These are phyloP conservation scores for Arthrobotrys sinensis DNA, from an alignment of 2,329 filamentous ascomycete genomes.

Conservation along the genomic window DNA sequence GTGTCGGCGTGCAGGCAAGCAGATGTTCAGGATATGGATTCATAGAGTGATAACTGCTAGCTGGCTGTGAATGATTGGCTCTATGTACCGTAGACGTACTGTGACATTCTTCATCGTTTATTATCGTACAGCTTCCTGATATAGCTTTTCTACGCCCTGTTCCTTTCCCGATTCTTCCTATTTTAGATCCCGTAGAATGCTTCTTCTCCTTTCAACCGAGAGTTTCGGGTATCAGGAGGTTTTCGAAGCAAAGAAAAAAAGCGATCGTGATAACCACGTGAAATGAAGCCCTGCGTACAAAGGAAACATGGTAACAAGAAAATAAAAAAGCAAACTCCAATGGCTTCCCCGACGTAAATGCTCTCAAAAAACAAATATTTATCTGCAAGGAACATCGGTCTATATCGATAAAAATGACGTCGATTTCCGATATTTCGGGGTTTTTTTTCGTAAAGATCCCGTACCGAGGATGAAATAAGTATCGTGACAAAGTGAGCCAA, in stretches of 20 bases:
- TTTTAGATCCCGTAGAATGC: neutral
- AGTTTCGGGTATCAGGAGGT: conserved; percentile 16
- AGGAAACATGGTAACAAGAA: conserved; percentile 23
- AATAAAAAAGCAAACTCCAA: conserved; percentile 29
- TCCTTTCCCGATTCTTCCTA: conserved; percentile 1
- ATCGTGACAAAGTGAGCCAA: conserved; percentile 12
- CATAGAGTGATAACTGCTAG: conserved; percentile 18
- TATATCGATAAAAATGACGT: conserved; percentile 47
- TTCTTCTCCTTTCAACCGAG: conserved; percentile 27
- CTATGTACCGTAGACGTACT: conserved; percentile 18
- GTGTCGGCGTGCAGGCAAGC: neutral
- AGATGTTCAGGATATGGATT: neutral
- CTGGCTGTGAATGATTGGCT: conserved; percentile 39
- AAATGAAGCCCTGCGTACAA: conserved; percentile 18
- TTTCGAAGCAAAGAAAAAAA: conserved; percentile 24
- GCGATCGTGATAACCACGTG: conserved; percentile 40
- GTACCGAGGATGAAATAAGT: conserved; percentile 10
- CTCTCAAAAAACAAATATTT: conserved; percentile 34
- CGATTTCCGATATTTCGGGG: neutral
- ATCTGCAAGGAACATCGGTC: conserved; percentile 31
- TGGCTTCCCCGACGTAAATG: conserved; percentile 30
- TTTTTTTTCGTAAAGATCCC: conserved; percentile 13
- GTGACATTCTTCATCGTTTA: conserved; percentile 10
- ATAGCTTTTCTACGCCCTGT: conserved; percentile 12
- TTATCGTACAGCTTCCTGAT: conserved; percentile 54